Base-by-base conservation (phyloP, 306 rosid species). In the Fragaria ananassa region DNA sequence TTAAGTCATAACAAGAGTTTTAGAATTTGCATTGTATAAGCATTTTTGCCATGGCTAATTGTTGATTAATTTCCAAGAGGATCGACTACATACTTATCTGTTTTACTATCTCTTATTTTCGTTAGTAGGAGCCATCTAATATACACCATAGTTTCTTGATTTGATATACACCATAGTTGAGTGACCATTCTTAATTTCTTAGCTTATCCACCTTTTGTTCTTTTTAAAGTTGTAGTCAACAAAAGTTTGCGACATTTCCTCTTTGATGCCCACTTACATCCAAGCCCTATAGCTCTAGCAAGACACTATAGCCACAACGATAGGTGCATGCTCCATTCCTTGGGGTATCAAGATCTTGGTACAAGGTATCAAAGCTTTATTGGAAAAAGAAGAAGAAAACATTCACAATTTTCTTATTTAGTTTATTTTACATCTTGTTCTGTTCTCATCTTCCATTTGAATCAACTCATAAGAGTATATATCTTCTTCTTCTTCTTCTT, bases 191-290 rank as follows among this genome's bases (percentile, higher is more conserved):
- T 27, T 27, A 27, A 27, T 27, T 27, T 27, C 29, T 1, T 62
- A 10, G 42, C 13, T 2, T 44, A 67, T 68, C 37, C 6, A 51
- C 27, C 57, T 68, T 19, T 19, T 25, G n/a, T 68, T 12, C 19
- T 25, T 45, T 67, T 6, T 15, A 61, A 34, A 49, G n/a, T 58
- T 46, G 18, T 72, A 71, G 81, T 83, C 81, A 72, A 76, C 84
- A 80, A 72, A 72, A 69, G 72, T 19, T 62, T 18, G 78, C 78
- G 18, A 15, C 19, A 14, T 42, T 74, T 74, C 31, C 68, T 42
- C 17, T 42, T 18, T 27, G 77, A 29, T 18, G 42, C 31, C 31
- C 42, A 23, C 15, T 35, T 44, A 6, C n/a, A 12, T 25, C 66
- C 39, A 13, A 60, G 18, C 66, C 37, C 39, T 27, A 29, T 10